These are phyloP conservation scores for Gastrodia elata DNA, from an alignment of 106 monocot genomes.

Conservation along the genomic window DNA sequence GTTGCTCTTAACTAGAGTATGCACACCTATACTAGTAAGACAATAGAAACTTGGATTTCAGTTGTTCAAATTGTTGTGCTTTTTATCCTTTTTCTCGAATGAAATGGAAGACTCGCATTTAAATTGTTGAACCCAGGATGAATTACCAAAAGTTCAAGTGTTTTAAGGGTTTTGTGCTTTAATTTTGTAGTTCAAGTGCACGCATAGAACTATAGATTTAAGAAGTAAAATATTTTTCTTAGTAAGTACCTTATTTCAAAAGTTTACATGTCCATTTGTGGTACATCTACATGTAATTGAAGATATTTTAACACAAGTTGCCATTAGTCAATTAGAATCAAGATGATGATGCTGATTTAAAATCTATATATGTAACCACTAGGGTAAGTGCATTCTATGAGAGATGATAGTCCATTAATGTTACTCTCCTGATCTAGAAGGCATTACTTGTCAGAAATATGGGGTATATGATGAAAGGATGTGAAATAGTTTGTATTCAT, in stretches of 20 bases:
- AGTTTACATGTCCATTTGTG: not conserved
- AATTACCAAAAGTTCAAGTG: not conserved
- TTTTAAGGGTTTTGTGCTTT: not conserved
- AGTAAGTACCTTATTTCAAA: not conserved
- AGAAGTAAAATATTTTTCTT: not conserved
- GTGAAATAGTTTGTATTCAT: no score
- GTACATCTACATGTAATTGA: not conserved
- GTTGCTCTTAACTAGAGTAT: not conserved
- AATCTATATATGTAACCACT: no score
- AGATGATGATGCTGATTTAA: not conserved
- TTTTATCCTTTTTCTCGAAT: not conserved
- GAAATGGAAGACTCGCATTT: not conserved
- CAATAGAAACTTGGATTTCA: not conserved
- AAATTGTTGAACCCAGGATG: not conserved
- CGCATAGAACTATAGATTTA: not conserved
- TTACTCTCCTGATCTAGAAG: no score
- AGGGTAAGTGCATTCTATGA: no score
- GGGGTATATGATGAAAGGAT: no score
- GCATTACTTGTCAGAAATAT: no score
- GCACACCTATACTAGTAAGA: not conserved
- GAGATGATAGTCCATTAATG: no score
- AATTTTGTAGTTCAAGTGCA: not conserved
- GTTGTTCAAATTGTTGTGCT: not conserved
- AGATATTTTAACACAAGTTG: not conserved
- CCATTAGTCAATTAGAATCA: not conserved